Conservation (phyloP, 2,329 filamentous ascomycete species). For the Colletotrichum tropicale region DNA sequence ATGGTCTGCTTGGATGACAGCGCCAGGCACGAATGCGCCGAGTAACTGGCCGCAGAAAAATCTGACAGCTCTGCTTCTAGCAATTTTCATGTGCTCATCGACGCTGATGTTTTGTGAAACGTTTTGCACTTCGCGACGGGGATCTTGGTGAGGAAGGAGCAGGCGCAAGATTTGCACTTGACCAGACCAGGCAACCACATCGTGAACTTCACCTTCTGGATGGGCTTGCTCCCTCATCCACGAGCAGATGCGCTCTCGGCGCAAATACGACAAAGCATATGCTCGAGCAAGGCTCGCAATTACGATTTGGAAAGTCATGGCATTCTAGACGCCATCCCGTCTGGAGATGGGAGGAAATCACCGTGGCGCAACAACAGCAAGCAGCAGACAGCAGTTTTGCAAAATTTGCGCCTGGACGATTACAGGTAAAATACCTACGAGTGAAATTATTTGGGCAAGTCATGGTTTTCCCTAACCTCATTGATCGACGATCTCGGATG, state of each 20-base stretch:
- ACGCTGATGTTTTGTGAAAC: neutral
- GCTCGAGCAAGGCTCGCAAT: neutral
- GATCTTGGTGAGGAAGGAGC: neutral
- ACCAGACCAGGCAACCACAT: neutral
- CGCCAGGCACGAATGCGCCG: constrained; percentile 10
- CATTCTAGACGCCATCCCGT: neutral
- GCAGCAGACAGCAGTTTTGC: too few species aligned
- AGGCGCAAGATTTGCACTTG: neutral
- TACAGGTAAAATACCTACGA: neutral
- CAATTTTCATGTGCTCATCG: neutral
- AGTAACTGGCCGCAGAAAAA: constrained; percentile 5
- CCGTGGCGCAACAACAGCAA: neutral
- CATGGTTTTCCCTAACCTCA: constrained; percentile 95
- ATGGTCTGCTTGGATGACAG: neutral
- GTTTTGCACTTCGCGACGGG: neutral
- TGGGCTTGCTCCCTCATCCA: neutral
- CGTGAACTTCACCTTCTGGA: neutral
- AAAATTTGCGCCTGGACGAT: too few species aligned
- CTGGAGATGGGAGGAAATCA: neutral
- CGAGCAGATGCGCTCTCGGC: neutral
- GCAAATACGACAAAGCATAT: neutral
- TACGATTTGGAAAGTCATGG: neutral
- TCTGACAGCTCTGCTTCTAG: neutral
- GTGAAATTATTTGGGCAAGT: constrained; percentile 64
- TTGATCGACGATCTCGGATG: constrained; percentile 86